Evolutionary conservation across 1,284 basidiomycete species (phyloP).

Genomic region (Leccinum huronense): DNA sequence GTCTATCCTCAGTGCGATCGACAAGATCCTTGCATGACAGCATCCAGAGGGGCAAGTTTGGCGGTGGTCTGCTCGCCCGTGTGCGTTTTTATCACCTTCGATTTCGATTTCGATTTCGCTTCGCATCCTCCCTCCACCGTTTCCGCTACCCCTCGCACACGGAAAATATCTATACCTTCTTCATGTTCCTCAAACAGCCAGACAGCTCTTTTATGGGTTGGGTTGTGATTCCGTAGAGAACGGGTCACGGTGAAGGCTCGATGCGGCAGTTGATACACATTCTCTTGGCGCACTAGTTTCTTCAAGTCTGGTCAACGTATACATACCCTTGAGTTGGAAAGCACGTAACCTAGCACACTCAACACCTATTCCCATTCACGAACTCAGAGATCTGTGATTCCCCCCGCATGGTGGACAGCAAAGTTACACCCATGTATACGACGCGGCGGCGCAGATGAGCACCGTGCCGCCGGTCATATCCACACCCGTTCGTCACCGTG

Average conservation of each 20-base stretch:
- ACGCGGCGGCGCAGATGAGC: constrained; percentile 14
- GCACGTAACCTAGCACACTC: background rate
- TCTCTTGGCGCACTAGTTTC: constrained; percentile 19
- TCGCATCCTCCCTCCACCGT: background rate
- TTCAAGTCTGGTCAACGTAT: constrained; percentile 1
- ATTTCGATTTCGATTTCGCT: too few species aligned
- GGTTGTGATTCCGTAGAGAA: constrained; percentile 31
- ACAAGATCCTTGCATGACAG: constrained; percentile 79
- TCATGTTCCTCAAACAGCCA: constrained; percentile 89
- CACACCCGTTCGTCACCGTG: constrained; percentile 10
- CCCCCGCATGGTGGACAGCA: constrained; percentile 10
- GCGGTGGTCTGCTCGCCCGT: constrained; percentile 89
- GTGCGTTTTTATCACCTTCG: background rate
- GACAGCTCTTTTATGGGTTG: constrained; percentile 90
- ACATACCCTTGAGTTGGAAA: constrained; percentile 1
- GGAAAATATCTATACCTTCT: constrained; percentile 80
- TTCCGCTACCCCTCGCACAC: constrained; percentile 36
- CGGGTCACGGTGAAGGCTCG: too few species aligned
- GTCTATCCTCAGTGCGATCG: constrained; percentile 51
- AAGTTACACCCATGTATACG: background rate
- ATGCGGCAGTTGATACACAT: background rate
- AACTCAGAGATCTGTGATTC: constrained; percentile 5
- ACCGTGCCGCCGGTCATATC: constrained; percentile 7
- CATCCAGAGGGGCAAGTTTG: constrained; percentile 80
- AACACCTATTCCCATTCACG: constrained; percentile 8